Evolutionary conservation across 2,329 filamentous ascomycete genomes (phyloP).

Genomic region (Eutypa lata): DNA sequence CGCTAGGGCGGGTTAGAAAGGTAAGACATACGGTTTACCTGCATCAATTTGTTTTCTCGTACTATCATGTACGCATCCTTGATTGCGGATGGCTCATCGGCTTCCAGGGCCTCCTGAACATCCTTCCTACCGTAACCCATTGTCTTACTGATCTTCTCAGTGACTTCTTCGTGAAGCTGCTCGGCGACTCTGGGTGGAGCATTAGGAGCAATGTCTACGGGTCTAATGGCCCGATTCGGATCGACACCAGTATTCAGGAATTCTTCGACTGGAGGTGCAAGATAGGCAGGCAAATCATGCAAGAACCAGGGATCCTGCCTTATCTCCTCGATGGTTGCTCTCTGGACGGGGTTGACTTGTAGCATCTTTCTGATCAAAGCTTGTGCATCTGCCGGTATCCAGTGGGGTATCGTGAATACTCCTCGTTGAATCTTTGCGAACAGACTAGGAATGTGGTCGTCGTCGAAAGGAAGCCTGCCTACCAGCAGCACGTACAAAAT

Average conservation of each 20-base stretch:
- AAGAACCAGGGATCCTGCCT: conserved; percentile 92
- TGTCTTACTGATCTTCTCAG: conserved; percentile 92
- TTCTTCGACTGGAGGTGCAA: conserved; percentile 84
- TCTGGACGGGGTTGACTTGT: conserved; percentile 89
- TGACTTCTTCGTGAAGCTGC: conserved; percentile 87
- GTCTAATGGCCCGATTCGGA: conserved; percentile 84
- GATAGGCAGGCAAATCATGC: conserved; percentile 80
- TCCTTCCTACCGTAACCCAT: conserved; percentile 97
- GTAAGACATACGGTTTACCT: conserved; percentile 74
- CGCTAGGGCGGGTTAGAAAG: not conserved
- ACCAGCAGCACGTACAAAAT: conserved; percentile 83
- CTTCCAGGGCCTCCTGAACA: conserved; percentile 88
- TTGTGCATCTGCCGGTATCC: conserved; percentile 82
- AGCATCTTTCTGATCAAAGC: conserved; percentile 88
- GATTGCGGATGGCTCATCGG: conserved; percentile 92
- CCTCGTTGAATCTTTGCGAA: conserved; percentile 98
- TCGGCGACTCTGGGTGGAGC: conserved; percentile 78
- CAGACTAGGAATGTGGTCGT: conserved; percentile 94
- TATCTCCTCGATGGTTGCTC: conserved; percentile 92
- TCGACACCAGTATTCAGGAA: conserved; percentile 94
- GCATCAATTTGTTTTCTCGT: conserved; percentile 96
- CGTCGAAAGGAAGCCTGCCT: conserved; percentile 88
- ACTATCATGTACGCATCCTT: conserved; percentile 99
- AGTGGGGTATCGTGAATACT: conserved; percentile 86
- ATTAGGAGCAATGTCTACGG: conserved; percentile 74